These are phyloP conservation scores for Corymbia citriodora DNA, from an alignment of 441 rosid species.

Conservation along the genomic window DNA sequence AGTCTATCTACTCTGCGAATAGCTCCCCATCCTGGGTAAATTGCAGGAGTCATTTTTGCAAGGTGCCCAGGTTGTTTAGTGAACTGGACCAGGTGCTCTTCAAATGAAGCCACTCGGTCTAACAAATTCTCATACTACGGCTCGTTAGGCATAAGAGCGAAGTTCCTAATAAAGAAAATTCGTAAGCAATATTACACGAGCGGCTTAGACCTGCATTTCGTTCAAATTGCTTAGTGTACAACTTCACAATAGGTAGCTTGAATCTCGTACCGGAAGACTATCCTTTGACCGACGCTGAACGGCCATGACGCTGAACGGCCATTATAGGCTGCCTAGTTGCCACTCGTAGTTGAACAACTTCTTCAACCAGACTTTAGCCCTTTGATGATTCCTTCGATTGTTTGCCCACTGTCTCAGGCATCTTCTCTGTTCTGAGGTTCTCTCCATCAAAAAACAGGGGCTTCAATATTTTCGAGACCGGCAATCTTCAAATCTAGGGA, in stretches of 20 bases:
- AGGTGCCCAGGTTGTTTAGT: not conserved
- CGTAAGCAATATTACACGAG: not conserved
- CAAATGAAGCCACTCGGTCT: not conserved
- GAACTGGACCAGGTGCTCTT: not conserved
- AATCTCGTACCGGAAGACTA: not conserved
- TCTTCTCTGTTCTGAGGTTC: slow-evolving; percentile 42
- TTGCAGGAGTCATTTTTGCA: not conserved
- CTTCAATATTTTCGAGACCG: slow-evolving; percentile 34
- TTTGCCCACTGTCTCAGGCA: slow-evolving; percentile 53
- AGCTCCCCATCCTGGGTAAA: not conserved
- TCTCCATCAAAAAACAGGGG: slow-evolving; percentile 33
- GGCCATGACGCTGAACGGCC: not conserved
- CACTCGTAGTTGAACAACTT: slow-evolving; percentile 46
- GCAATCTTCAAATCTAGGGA: slow-evolving; percentile 24
- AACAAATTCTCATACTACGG: not conserved
- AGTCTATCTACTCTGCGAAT: not conserved
- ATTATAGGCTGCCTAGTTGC: not conserved
- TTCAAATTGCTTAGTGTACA: not conserved
- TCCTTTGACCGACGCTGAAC: not conserved
- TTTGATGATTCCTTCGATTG: slow-evolving; percentile 61
- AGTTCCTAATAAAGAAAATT: not conserved
- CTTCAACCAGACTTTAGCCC: slow-evolving; percentile 81
- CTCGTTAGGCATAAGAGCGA: not conserved
- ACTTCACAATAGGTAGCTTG: not conserved
- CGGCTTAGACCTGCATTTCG: not conserved